Percentiles rank a stretch among this genome's conserved stretches.
Evolutionary conservation across 805 yeast genomes (phyloP).

Genomic region (Myxozyma nipponensis): DNA sequence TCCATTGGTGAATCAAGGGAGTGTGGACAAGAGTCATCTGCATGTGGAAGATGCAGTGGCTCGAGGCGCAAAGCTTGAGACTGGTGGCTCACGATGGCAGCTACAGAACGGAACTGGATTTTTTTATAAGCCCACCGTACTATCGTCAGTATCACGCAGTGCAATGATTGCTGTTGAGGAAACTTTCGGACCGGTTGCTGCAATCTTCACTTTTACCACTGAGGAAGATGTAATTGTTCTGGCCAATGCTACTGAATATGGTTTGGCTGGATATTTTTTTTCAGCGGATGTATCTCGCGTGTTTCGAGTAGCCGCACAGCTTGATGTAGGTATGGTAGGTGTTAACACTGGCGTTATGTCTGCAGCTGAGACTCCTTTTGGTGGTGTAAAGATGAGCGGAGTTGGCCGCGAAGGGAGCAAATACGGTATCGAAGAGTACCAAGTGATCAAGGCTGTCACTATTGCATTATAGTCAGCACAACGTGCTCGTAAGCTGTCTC

Average conservation of each 20-base stretch:
- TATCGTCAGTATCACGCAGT: conserved; percentile 52
- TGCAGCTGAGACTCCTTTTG: conserved; percentile 48
- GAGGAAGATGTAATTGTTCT: conserved; percentile 58
- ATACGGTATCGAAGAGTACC: conserved; percentile 49
- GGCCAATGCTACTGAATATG: conserved; percentile 60
- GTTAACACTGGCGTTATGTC: conserved; percentile 71
- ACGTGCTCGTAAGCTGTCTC: no score
- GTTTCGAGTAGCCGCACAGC: conserved; percentile 59
- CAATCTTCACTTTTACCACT: conserved; percentile 58
- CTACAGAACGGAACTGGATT: conserved; percentile 48
- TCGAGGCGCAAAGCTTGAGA: conserved; percentile 58
- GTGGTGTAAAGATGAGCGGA: conserved; percentile 65
- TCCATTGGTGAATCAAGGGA: conserved; percentile 63
- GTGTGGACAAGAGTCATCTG: conserved; percentile 55
- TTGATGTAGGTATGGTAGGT: conserved; percentile 80
- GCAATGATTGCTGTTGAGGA: conserved; percentile 65
- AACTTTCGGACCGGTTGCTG: conserved; percentile 79
- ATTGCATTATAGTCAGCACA: no score
- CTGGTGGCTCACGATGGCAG: conserved; percentile 50
- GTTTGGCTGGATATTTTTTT: conserved; percentile 74
- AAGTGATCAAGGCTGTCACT: conserved; percentile 20
- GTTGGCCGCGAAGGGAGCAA: conserved; percentile 68
- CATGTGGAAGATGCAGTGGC: conserved; percentile 64
- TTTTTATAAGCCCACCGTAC: conserved; percentile 65
- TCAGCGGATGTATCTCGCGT: conserved; percentile 53